Evolutionary conservation across 176 grass and related monocot species (phyloP), one percentile per base, ranked within the genome.

Genomic region (Microstegium vimineum): DNA sequence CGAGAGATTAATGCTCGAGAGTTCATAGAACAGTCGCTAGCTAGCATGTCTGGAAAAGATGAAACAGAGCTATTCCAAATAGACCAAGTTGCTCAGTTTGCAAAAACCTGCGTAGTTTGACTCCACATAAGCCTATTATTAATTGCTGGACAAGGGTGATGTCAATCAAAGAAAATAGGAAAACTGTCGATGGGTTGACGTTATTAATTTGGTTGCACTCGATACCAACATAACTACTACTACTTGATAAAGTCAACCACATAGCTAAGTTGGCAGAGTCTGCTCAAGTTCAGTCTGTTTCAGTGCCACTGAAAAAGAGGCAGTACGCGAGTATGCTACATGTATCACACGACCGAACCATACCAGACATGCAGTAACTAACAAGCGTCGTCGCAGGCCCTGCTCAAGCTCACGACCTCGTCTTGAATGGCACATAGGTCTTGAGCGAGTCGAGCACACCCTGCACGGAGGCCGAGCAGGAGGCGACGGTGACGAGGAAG

Each of bases 401-500:
- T n/a, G n/a, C n/a, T n/a, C 56, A 60, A 60, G 25, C 6, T 91
- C 77, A 97, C 23, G 76, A 71, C 74, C 66, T 87, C 32, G 87
- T 91, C 25, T 81, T 76, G 73, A 97, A 97, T 0, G 94, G 94
- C 22, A 80, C 71, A 68, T 90, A 85, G 16, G 78, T 80, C 46
- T 87, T 83, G 66, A 97, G 86, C 46, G 92, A 79, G 69, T 92
- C 47, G 20, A 76, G 68, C 62, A 97, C 86, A 63, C 94, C 92
- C 74, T 92, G 78, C n/a, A 94, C 78, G 62, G 94, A 94, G 10
- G 88, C 86, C 37, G 71, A 82, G 71, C 87, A 87, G 6, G 92
- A 84, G 23, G 88, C 81, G n/a, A 75, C 20, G 27, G 88, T 92
- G 87, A 97, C 67, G 73, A 97, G 80, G 85, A 97, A 92, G 86